Conservation (phyloP, 345 rosid genomes). For the Arabidopsis suecica region DNA sequence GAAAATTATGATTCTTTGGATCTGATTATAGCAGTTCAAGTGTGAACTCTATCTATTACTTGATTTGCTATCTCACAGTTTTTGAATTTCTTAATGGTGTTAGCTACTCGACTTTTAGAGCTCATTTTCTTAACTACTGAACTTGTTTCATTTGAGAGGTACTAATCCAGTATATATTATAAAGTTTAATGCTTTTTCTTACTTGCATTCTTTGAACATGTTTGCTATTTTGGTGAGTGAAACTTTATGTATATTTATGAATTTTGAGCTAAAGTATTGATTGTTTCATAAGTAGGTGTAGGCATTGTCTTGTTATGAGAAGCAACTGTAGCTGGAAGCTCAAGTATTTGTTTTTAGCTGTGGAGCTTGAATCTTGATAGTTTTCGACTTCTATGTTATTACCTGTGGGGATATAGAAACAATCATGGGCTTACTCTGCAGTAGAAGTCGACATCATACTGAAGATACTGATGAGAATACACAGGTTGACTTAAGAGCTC, state of each 20-base stretch:
- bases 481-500: slow-evolving; percentile 55
- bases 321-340: slow-evolving; percentile 22
- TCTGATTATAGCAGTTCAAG: not conserved
- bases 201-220: not conserved
- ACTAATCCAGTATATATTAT: not conserved
- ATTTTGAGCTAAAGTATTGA: not conserved
- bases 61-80: not conserved
- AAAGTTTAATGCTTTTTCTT: not conserved
- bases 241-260: not conserved
- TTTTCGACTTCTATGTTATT: slow-evolving; percentile 58
- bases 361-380: slow-evolving; percentile 47
- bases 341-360: slow-evolving; percentile 34
- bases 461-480: slow-evolving; percentile 81
- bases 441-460: slow-evolving; percentile 63
- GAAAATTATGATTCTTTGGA: slow-evolving; percentile 13
- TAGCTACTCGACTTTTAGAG: not conserved
- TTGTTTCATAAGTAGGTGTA: slow-evolving; percentile 41
- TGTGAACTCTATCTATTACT: not conserved
- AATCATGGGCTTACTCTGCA: slow-evolving; percentile 89
- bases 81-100: not conserved
- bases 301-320: slow-evolving; percentile 35
- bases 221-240: not conserved
- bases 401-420: slow-evolving; percentile 48
- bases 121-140: not conserved
- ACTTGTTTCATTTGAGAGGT: not conserved